phyloP scores from a whole-genome alignment of 495 filamentous ascomycete species.

The Aspergillus kassunensis region DNA sequence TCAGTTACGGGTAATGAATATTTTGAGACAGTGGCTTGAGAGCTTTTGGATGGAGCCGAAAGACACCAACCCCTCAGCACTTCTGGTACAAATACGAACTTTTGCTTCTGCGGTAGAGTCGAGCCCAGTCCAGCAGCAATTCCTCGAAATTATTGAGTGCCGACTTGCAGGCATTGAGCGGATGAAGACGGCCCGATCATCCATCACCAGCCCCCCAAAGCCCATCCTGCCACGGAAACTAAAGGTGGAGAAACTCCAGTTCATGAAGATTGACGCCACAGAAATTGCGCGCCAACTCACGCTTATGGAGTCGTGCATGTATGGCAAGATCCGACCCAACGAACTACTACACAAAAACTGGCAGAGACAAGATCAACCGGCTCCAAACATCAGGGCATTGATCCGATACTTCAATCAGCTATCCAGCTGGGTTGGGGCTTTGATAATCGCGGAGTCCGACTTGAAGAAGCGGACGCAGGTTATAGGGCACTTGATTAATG shows the following conservation, averaged over 20 bases:
- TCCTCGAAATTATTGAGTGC: constrained; percentile 75
- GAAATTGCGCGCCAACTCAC: constrained; percentile 92
- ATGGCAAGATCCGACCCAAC: constrained; percentile 76
- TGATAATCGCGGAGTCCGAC: constrained; percentile 84
- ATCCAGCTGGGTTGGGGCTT: constrained; percentile 93
- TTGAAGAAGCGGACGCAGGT: constrained; percentile 88
- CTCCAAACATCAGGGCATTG: constrained; percentile 68
- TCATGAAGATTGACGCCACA: constrained; percentile 84
- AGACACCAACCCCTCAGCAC: background rate
- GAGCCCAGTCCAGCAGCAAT: constrained; percentile 68
- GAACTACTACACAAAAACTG: constrained; percentile 92
- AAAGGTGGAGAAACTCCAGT: constrained; percentile 78
- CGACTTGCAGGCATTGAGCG: constrained; percentile 74
- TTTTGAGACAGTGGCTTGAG: constrained; percentile 91
- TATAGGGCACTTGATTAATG: constrained; percentile 87
- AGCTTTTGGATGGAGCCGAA: constrained; percentile 85
- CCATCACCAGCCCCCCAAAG: constrained; percentile 65
- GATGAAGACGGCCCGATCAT: constrained; percentile 68
- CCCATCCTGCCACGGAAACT: constrained; percentile 92
- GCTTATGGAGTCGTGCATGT: constrained; percentile 83
- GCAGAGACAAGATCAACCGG: constrained; percentile 64
- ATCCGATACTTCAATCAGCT: constrained; percentile 94
- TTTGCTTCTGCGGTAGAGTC: constrained; percentile 73
- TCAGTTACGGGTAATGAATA: constrained; percentile 82
- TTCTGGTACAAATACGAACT: constrained; percentile 63